Evolutionary conservation across 1,139 yeast species (phyloP).

Genomic region (Hansenula sp.): DNA sequence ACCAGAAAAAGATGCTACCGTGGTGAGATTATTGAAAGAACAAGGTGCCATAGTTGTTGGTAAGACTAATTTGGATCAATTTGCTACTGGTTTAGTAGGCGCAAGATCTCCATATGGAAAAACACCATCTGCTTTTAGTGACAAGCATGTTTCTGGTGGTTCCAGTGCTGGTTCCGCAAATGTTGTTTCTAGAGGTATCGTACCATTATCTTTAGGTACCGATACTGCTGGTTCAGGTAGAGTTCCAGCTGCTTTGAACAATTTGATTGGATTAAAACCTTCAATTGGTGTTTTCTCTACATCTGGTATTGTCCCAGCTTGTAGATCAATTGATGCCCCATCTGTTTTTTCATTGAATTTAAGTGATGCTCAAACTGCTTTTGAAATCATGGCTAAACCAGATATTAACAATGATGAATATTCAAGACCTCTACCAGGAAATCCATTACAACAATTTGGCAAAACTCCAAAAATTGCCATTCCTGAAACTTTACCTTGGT

Average conservation of each 20-base stretch:
- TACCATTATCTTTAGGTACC: slow-evolving; percentile 86
- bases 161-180: slow-evolving; percentile 95
- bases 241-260: slow-evolving; percentile 96
- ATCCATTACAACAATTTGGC: slow-evolving; percentile 59
- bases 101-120: slow-evolving; percentile 91
- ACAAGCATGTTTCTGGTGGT: slow-evolving; percentile 85
- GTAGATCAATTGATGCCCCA: slow-evolving; percentile 90
- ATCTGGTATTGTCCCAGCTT: slow-evolving; percentile 94
- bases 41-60: slow-evolving; percentile 92
- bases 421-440: slow-evolving; percentile 68
- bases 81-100: slow-evolving; percentile 96
- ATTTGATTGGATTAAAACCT: slow-evolving; percentile 88
- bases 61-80: slow-evolving; percentile 91
- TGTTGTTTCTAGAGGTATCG: slow-evolving; percentile 84
- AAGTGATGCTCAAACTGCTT: slow-evolving; percentile 76
- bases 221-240: slow-evolving; percentile 99
- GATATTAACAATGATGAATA: slow-evolving; percentile 77
- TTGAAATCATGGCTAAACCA: slow-evolving; percentile 64
- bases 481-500: slow-evolving; percentile 74
- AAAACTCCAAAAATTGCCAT: slow-evolving; percentile 66
- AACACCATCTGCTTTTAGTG: slow-evolving; percentile 73
- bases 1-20: slow-evolving; percentile 70
- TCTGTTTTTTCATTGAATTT: slow-evolving; percentile 76
- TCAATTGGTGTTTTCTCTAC: slow-evolving; percentile 84
- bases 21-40: slow-evolving; percentile 63